Evolutionary conservation across 495 filamentous ascomycete species (phyloP).

Genomic region (Recurvomyces mirabilis): DNA sequence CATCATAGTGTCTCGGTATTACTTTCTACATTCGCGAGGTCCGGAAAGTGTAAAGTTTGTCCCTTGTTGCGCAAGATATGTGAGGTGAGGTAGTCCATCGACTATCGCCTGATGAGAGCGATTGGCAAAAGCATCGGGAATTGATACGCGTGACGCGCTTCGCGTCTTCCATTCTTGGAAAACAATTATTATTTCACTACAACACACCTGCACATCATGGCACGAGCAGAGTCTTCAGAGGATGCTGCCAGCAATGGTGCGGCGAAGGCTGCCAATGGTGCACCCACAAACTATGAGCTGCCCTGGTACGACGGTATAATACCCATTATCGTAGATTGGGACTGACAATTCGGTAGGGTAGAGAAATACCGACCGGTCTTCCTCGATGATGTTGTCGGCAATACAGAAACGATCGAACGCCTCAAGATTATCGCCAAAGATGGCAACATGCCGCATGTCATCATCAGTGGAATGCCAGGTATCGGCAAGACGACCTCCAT

Average conservation of each 20-base stretch:
- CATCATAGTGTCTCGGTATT: no score
- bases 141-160: neutral
- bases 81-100: no score
- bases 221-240: constrained; percentile 64
- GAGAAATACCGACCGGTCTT: constrained; percentile 94
- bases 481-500: constrained; percentile 99
- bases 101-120: no score
- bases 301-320: constrained; percentile 56
- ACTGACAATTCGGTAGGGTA: constrained; percentile 51
- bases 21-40: no score
- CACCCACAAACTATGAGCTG: constrained; percentile 61
- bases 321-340: neutral
- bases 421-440: constrained; percentile 98
- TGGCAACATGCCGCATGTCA: constrained; percentile 98
- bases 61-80: no score
- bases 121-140: no score
- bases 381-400: constrained; percentile 94
- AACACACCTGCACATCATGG: constrained; percentile 20
- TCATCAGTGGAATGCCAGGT: constrained; percentile 98
- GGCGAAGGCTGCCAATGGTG: constrained; percentile 50
- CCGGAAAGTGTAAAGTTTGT: no score
- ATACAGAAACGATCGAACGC: constrained; percentile 92
- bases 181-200: neutral
- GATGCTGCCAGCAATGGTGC: constrained; percentile 56
- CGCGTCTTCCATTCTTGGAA: neutral